Conservation (phyloP, 129 eudicot genomes). For the Ambrosia trifida region DNA sequence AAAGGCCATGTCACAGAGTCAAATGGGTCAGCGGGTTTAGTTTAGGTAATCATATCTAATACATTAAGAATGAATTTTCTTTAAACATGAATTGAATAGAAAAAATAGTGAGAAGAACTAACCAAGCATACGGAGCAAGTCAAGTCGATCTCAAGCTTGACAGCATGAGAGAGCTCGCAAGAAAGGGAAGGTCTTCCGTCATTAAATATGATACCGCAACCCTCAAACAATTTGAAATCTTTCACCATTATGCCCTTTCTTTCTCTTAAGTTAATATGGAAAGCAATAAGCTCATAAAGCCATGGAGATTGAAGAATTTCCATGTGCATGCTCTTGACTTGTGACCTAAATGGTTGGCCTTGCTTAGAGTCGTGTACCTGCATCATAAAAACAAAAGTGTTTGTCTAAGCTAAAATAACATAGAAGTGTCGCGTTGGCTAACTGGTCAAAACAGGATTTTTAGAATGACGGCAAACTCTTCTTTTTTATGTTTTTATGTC, state of each 20-base stretch:
- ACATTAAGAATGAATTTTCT: too few relatives aligned
- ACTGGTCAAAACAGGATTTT: not conserved
- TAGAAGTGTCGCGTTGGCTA: not conserved
- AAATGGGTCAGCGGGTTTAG: not conserved
- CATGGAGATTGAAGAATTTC: constrained; percentile 99
- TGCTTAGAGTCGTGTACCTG: constrained; percentile 92
- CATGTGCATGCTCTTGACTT: constrained; percentile 82
- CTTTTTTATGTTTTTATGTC: too few relatives aligned
- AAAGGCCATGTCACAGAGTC: too few relatives aligned
- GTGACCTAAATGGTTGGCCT: constrained; percentile 93
- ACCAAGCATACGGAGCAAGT: constrained; percentile 98
- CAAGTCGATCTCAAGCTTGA: constrained; percentile 83
- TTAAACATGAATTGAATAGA: too few relatives aligned
- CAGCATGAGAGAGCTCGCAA: constrained; percentile 83
- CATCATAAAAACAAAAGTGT: constrained; percentile 4
- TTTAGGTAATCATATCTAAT: too few relatives aligned
- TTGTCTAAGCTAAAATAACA: too few relatives aligned
- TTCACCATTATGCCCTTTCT: constrained; percentile 38
- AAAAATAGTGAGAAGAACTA: constrained; percentile 14
- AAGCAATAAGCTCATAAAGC: constrained; percentile 96
- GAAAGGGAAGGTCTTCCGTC: constrained; percentile 79
- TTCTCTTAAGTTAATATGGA: constrained; percentile 79
- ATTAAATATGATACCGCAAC: constrained; percentile 58
- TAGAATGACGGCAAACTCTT: too few relatives aligned
- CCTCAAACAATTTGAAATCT: constrained; percentile 50